Evolutionary conservation across 495 filamentous ascomycete species (phyloP), one percentile per base, ranked within the genome.

Genomic region (Recurvomyces mirabilis): DNA sequence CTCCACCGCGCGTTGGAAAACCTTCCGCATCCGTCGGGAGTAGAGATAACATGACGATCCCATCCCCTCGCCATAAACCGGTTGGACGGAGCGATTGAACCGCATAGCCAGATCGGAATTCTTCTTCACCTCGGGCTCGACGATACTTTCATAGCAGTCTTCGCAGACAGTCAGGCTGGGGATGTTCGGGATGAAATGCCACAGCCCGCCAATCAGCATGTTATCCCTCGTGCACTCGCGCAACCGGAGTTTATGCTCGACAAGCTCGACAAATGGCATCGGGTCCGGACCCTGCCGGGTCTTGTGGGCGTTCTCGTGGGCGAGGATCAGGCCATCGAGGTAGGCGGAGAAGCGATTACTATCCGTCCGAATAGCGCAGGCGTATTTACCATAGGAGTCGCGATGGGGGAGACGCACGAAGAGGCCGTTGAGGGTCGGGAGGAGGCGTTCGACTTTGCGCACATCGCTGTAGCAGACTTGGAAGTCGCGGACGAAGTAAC

Each of bases 1-100:
- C 43, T 64, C 51, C 37, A 79, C 71, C 2, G 79, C 78, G 15
- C 72, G 66, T 14, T 59, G 53, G 56, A 85, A 86, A 7, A 78
- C 67, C 1, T 67, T 62, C 30, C 82, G 69, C 78, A 87, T 87
- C n/a, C 77, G 72, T 9, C 69, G 61, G n/a, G 78, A 82, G 49
- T 83, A 87, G 5, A 88, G 63, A 60, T 84, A 80, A 53, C 84
- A 91, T 15, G 69, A 71, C 0, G 70, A 75, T 3, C 69, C 63
- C 4, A 57, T 59, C 41, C 71, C 60, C 40, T 72, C 65, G 23
- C 69, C 64, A 1, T 68, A 68, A 5, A 70, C 59, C 1, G 65
- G 54, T 20, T 68, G 66, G 51, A 65, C 56, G 4, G 63, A 60
- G 4, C 60, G 58, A 13, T 63, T 69, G 54, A 87, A 78, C 46